phyloP scores from a whole-genome alignment of 2,329 filamentous ascomycete species.

The Pyrenophora seminiperda region DNA sequence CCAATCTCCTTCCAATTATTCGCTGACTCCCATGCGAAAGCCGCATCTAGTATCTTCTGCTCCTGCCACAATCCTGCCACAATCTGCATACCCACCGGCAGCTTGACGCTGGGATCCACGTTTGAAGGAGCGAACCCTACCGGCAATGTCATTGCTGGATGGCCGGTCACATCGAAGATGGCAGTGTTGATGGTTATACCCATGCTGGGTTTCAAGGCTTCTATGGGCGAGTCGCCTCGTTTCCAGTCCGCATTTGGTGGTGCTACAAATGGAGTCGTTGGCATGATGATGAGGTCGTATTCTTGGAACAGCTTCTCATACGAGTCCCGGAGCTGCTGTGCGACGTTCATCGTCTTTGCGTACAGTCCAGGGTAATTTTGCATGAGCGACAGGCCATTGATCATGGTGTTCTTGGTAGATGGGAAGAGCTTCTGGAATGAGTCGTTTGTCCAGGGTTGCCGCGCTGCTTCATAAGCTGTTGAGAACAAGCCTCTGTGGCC shows the following conservation, averaged over 20 bases:
- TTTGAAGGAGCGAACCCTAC: slow-evolving; percentile 33
- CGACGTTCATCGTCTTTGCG: slow-evolving; percentile 50
- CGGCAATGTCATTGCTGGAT: slow-evolving; percentile 39
- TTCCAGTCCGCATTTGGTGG: slow-evolving; percentile 32
- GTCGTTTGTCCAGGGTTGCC: slow-evolving; percentile 56
- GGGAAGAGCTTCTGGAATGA: slow-evolving; percentile 57
- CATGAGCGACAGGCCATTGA: slow-evolving; percentile 50
- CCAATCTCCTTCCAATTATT: slow-evolving; percentile 33
- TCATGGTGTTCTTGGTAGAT: slow-evolving; percentile 54
- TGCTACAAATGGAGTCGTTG: slow-evolving; percentile 41
- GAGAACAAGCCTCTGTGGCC: slow-evolving; percentile 30
- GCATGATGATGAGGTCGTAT: slow-evolving; percentile 52
- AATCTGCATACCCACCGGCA: slow-evolving; percentile 51
- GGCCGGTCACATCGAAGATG: slow-evolving; percentile 39
- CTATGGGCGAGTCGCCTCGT: slow-evolving; percentile 34
- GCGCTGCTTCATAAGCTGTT: slow-evolving; percentile 49
- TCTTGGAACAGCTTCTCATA: slow-evolving; percentile 47
- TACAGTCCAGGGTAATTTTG: slow-evolving; percentile 48
- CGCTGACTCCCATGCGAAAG: slow-evolving; percentile 35
- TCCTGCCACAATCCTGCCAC: slow-evolving; percentile 48
- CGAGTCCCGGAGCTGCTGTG: slow-evolving; percentile 45
- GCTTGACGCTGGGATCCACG: slow-evolving; percentile 25
- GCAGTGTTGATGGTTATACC: slow-evolving; percentile 38
- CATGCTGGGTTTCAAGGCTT: slow-evolving; percentile 37
- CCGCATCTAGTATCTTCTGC: slow-evolving; percentile 36